Conservation (phyloP, 2,329 filamentous ascomycete genomes). For the Purpureocillium lavendulum region DNA sequence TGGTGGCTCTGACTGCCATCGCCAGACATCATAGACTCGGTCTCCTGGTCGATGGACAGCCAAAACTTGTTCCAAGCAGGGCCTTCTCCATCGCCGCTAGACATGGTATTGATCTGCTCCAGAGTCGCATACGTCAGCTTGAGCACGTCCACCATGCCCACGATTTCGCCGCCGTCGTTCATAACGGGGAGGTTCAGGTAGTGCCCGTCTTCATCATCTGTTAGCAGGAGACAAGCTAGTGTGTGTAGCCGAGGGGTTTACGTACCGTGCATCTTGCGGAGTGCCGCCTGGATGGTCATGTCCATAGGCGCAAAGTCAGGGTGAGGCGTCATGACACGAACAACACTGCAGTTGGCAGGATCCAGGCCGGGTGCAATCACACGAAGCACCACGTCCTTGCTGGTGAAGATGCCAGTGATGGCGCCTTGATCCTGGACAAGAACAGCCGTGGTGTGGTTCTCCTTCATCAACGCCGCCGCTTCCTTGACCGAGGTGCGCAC, state of each 20-base stretch:
- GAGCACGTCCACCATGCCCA: conserved; percentile 98
- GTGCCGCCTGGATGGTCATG: conserved; percentile 96
- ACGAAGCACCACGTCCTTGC: conserved; percentile 96
- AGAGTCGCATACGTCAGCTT: conserved; percentile 97
- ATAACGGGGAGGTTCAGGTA: conserved; percentile 98
- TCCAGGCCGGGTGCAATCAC: conserved; percentile 96
- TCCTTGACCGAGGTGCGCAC: conserved; percentile 95
- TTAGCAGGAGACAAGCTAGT: conserved; percentile 10
- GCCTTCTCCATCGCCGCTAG: conserved; percentile 78
- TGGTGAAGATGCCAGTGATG: conserved; percentile 98
- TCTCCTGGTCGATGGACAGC: conserved; percentile 90
- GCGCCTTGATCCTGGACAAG: conserved; percentile 93
- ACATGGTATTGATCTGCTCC: conserved; percentile 96
- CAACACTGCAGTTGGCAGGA: conserved; percentile 90
- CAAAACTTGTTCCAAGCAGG: conserved; percentile 99
- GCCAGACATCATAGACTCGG: conserved; percentile 92
- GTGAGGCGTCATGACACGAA: conserved; percentile 97
- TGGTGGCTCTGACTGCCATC: conserved; percentile 69
- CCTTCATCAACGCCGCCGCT: conserved; percentile 92
- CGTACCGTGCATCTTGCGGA: conserved; percentile 98
- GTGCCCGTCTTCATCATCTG: conserved; percentile 64
- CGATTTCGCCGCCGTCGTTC: conserved; percentile 94
- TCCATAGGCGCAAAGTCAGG: conserved; percentile 97
- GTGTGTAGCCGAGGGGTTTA: conserved; percentile 9
- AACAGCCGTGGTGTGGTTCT: conserved; percentile 95